Percentiles rank a stretch among this genome's conserved stretches.
These are phyloP conservation scores for Blastobotrys muscicola DNA, from an alignment of 805 yeast species.

Conservation along the genomic window DNA sequence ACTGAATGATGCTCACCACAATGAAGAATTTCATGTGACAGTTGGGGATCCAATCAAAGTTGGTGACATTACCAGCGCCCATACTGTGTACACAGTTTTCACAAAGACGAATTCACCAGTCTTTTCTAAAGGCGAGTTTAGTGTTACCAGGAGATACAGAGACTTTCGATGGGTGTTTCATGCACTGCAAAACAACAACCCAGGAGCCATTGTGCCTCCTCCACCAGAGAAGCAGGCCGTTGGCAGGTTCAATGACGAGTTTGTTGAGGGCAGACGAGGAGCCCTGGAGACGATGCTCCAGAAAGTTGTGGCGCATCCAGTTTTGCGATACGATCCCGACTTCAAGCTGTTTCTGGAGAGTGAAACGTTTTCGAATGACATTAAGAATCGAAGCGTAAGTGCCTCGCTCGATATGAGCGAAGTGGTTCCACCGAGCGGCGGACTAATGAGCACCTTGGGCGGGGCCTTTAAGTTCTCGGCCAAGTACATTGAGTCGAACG, in stretches of 20 bases:
- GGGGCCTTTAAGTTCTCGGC: conserved; percentile 55
- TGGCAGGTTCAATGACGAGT: conserved; percentile 84
- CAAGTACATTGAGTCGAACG: conserved; percentile 70
- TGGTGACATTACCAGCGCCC: conserved; percentile 82
- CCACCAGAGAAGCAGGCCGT: conserved; percentile 92
- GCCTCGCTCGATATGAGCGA: conserved; percentile 16
- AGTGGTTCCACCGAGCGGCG: conserved; percentile 30
- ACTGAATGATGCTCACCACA: too few relatives aligned
- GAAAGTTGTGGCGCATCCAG: conserved; percentile 51
- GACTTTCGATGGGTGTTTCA: conserved; percentile 94
- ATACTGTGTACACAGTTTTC: conserved; percentile 74
- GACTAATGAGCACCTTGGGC: conserved; percentile 61
- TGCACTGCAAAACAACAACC: conserved; percentile 75
- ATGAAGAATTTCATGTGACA: conserved; percentile 41
- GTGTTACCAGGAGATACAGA: conserved; percentile 75
- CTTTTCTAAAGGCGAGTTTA: conserved; percentile 33
- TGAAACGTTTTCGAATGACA: conserved; percentile 55
- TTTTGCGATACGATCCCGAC: conserved; percentile 62
- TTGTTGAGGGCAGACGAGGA: conserved; percentile 75
- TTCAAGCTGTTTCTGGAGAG: conserved; percentile 70
- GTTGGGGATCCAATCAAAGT: conserved; percentile 90
- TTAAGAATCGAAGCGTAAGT: conserved; percentile 41
- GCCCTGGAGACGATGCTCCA: conserved; percentile 80
- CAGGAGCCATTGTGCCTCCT: conserved; percentile 88
- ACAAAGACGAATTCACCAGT: conserved; percentile 43